Evolutionary conservation across 2,329 filamentous ascomycete species (phyloP), one percentile per base, ranked within the genome.

Genomic region (Neonectria neomacrospora): DNA sequence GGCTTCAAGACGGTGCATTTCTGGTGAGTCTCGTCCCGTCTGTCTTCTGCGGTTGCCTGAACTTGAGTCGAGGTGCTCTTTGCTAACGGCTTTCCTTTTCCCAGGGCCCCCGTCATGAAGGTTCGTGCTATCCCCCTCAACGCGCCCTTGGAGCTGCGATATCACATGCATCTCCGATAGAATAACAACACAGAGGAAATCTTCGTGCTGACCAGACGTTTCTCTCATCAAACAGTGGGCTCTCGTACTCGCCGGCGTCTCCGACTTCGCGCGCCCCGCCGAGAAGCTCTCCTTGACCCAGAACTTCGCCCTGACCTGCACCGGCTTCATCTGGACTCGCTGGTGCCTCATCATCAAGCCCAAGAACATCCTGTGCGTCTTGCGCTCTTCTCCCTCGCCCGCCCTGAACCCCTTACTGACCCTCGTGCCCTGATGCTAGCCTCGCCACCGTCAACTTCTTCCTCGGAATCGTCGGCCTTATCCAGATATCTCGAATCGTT

Each of bases 291-390:
- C 94, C 42, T 84, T 97, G 67, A 96, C 92, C 30, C 94, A 97
- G 82, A 99, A 98, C 83, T 85, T 85, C 54, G 95, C 96, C 63
- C 87, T 99, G 72, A 96, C 93, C 77, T 90, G 90, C 73, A 99
- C 96, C 10, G 96, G 96, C 71, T 81, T 91, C 69, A 99, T 99
- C 86, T 99, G 96, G 96, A 99, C 96, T 48, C 89, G 96, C 71
- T 99, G 96, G 96, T 99, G 96, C 86, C 86, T 98, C 77, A 91
- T 99, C 80, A 99, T 99, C 82, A 94, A 90, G 80, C 96, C 96
- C 61, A 90, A 89, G 81, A 99, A 99, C 85, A 83, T 94, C 75
- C 91, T 97, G 90, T 93, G 83, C 7, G 42, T 12, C 48, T 23
- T 10, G 9, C 42, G 5, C 12, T 16, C n/a, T 9, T 32, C 18